phyloP scores from a whole-genome alignment of 345 rosid species.

The Sonneratia alba region DNA sequence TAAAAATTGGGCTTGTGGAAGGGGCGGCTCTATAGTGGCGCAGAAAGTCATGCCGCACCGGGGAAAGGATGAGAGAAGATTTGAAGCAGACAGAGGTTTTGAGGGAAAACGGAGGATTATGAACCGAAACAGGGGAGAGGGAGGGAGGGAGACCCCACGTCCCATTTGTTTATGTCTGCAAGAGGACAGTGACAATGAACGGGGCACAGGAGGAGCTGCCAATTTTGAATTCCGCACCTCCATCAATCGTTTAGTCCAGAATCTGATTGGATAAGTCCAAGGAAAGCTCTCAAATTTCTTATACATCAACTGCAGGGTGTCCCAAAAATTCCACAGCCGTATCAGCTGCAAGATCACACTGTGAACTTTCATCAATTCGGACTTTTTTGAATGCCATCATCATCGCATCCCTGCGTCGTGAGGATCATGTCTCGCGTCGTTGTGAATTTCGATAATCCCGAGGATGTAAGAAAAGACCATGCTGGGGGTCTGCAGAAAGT shows the following conservation, averaged over 20 bases:
- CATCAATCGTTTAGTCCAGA: background rate
- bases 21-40: background rate
- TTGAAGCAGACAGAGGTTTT: background rate
- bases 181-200: too few species aligned
- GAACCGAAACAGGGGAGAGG: background rate
- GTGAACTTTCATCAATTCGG: background rate
- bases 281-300: background rate
- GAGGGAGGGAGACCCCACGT: background rate
- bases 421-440: too few species aligned
- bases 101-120: background rate
- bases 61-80: background rate
- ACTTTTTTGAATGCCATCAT: background rate
- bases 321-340: background rate
- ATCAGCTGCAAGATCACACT: background rate
- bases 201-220: too few species aligned
- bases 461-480: background rate
- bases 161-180: background rate
- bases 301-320: background rate
- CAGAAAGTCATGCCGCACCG: background rate
- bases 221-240: background rate
- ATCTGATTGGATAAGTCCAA: background rate
- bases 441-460: background rate
- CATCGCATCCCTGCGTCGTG: too few species aligned
- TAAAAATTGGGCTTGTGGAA: background rate
- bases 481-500: background rate